Evolutionary conservation across 257 asterid species (phyloP).

Genomic region (Echium plantagineum): DNA sequence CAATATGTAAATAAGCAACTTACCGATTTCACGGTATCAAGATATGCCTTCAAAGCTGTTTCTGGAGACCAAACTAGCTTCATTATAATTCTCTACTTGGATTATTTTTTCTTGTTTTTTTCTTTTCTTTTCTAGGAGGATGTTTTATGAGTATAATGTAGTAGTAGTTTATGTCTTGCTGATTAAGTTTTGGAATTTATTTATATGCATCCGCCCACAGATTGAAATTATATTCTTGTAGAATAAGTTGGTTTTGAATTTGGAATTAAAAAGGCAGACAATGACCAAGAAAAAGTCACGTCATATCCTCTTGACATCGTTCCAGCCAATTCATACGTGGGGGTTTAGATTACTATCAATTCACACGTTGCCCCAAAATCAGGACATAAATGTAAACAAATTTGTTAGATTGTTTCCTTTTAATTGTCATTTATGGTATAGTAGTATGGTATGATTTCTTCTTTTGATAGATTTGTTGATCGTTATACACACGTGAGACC

Average conservation of each 20-base stretch:
- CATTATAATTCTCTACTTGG: constrained; percentile 16
- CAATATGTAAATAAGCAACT: constrained; percentile 24
- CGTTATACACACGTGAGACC: no score
- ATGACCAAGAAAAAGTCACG: constrained; percentile 21
- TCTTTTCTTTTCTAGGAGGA: constrained; percentile 1
- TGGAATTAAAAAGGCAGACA: constrained; percentile 8
- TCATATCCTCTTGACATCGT: constrained; percentile 40
- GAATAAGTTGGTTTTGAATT: constrained; percentile 15
- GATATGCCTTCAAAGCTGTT: constrained; percentile 64
- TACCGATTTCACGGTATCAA: constrained; percentile 80
- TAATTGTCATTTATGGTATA: no score
- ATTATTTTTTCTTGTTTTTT: neutral
- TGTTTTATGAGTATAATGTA: neutral
- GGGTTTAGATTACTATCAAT: constrained; percentile 22
- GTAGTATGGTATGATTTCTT: no score
- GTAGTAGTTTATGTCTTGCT: constrained; percentile 5
- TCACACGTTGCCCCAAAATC: neutral
- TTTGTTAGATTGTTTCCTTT: neutral
- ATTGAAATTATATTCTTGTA: constrained; percentile 4
- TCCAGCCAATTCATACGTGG: constrained; percentile 26
- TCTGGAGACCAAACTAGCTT: constrained; percentile 96
- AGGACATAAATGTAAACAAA: no score
- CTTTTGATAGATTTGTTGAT: no score
- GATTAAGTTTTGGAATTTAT: constrained; percentile 19
- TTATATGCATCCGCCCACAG: constrained; percentile 6